Conservation (phyloP, 768 basidiomycete species). For the Neoboletus subvelutipes region DNA sequence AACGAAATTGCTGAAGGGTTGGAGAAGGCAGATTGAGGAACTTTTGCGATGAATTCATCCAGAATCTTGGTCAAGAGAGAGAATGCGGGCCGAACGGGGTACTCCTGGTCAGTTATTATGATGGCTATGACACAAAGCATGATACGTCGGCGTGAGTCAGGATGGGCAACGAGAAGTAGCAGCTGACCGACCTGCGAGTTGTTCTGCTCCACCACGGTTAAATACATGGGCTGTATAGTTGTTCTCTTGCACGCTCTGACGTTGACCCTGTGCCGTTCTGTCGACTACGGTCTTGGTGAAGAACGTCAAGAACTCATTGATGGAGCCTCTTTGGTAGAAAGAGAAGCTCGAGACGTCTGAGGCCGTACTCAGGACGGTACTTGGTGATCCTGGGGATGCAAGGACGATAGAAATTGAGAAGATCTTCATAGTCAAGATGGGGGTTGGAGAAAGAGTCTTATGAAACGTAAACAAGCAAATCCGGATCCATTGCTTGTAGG, state of each 20-base stretch:
- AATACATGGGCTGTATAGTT: conserved; percentile 92
- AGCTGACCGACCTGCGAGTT: conserved; percentile 67
- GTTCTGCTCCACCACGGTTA: conserved; percentile 83
- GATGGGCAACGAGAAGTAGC: neutral
- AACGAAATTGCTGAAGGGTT: conserved; percentile 71
- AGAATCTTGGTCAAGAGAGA: conserved; percentile 90
- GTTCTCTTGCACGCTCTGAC: conserved; percentile 94
- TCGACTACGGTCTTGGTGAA: conserved; percentile 91
- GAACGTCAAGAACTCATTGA: conserved; percentile 92
- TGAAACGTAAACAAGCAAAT: conserved; percentile 1
- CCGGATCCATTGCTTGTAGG: neutral
- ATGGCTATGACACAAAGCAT: conserved; percentile 53
- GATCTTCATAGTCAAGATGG: conserved; percentile 69
- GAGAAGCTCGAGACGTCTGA: conserved; percentile 88
- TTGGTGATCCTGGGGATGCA: conserved; percentile 61
- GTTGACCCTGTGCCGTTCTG: conserved; percentile 80
- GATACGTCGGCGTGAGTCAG: conserved; percentile 5
- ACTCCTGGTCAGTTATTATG: conserved; percentile 93
- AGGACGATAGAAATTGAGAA: conserved; percentile 75
- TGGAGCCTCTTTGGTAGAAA: conserved; percentile 88
- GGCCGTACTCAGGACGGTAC: conserved; percentile 63
- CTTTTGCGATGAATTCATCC: conserved; percentile 85
- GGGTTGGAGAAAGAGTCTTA: conserved; percentile 11
- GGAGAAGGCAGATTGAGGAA: conserved; percentile 67
- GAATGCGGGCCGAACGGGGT: conserved; percentile 95